phyloP scores from a whole-genome alignment of 2,329 filamentous ascomycete species.

The Tolypocladium tundrense region DNA sequence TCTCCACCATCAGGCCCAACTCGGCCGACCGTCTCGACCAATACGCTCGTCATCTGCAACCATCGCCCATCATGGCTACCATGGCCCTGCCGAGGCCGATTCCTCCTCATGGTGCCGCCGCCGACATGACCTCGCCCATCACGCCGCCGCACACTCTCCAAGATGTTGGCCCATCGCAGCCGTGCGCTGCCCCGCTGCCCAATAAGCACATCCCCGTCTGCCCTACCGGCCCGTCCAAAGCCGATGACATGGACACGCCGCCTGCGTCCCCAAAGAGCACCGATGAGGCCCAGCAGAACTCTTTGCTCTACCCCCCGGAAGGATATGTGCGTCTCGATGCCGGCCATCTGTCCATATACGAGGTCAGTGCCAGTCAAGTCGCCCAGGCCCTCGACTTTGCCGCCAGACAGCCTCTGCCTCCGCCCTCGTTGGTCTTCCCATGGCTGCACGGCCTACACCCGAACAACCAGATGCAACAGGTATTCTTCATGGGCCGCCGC shows the following conservation, averaged over 20 bases:
- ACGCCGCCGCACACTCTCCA: conserved; percentile 31
- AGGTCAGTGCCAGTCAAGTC: conserved; percentile 59
- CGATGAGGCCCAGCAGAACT: conserved; percentile 46
- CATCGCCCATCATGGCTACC: conserved; percentile 35
- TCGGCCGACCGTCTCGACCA: neutral
- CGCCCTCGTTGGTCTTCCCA: conserved; percentile 80
- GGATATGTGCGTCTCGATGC: conserved; percentile 42
- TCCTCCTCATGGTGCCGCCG: conserved; percentile 32
- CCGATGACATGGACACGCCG: conserved; percentile 47
- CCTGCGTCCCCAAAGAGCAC: conserved; percentile 55
- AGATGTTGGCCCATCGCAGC: conserved; percentile 11
- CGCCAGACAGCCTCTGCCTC: conserved; percentile 71
- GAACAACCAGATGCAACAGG: conserved; percentile 77
- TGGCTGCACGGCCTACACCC: conserved; percentile 93
- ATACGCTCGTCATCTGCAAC: neutral
- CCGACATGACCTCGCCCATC: conserved; percentile 26
- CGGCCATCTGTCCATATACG: conserved; percentile 54
- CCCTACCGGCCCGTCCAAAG: conserved; percentile 60
- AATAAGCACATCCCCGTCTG: conserved; percentile 90
- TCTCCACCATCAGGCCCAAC: neutral
- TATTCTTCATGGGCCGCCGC: conserved; percentile 76
- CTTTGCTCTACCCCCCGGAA: conserved; percentile 66
- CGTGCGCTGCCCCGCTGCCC: conserved; percentile 44
- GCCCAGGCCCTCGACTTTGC: conserved; percentile 65
- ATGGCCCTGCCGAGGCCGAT: conserved; percentile 41